Evolutionary conservation across 257 asterid genomes (phyloP).

Genomic region (Verbena officinalis): DNA sequence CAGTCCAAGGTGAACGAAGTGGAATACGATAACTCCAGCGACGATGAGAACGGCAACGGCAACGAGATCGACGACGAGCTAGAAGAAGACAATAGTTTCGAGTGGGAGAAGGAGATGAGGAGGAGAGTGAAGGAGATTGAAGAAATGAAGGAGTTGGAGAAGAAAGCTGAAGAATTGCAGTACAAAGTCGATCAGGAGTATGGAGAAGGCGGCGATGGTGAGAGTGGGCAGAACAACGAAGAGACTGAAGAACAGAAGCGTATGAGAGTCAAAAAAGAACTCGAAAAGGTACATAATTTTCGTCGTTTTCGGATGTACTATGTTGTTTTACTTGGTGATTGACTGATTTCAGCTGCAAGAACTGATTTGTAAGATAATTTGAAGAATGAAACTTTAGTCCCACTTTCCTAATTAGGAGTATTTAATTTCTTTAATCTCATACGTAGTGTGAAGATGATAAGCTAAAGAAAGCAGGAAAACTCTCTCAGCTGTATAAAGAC

Average conservation of each 20-base stretch:
- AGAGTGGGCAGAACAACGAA: too few relatives aligned
- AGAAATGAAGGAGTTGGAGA: conserved; percentile 72
- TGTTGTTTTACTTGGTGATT: background rate
- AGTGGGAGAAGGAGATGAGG: conserved; percentile 75
- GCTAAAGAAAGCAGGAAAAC: too few relatives aligned
- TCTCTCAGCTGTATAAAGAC: too few relatives aligned
- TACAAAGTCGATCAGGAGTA: too few relatives aligned
- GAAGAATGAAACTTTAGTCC: background rate
- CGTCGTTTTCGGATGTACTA: conserved; percentile 10
- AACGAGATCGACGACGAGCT: conserved; percentile 33
- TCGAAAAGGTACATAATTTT: too few relatives aligned
- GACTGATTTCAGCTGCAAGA: background rate
- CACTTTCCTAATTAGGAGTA: background rate
- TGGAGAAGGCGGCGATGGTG: too few relatives aligned
- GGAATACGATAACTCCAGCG: conserved; percentile 67
- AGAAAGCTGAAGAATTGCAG: conserved; percentile 67
- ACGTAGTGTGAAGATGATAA: too few relatives aligned
- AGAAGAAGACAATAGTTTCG: conserved; percentile 41
- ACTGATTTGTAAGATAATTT: background rate
- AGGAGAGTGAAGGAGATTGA: conserved; percentile 67
- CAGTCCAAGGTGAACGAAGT: conserved; percentile 50
- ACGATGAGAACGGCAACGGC: conserved; percentile 54
- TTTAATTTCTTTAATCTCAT: background rate
- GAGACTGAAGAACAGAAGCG: too few relatives aligned
- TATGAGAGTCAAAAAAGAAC: too few relatives aligned